phyloP scores from a whole-genome alignment of 2,329 filamentous ascomycete species.

The Fusarium gaditjirri region DNA sequence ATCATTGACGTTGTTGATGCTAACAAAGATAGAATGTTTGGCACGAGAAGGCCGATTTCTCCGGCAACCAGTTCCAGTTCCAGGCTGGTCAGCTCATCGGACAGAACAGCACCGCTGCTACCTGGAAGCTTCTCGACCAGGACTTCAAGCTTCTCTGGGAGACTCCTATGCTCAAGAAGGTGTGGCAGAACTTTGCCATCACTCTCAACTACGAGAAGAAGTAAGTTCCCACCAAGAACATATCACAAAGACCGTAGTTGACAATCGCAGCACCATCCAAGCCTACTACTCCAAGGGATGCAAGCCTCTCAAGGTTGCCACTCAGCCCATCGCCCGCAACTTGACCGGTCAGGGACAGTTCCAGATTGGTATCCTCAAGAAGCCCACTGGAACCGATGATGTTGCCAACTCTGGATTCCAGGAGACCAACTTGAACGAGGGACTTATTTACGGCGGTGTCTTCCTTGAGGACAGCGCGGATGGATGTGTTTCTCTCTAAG shows the following conservation, averaged over 20 bases:
- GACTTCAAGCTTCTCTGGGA: constrained; percentile 62
- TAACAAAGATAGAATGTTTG: constrained; percentile 50
- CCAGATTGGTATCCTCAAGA: constrained; percentile 72
- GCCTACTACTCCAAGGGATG: constrained; percentile 66
- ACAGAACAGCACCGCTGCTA: constrained; percentile 49
- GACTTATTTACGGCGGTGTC: constrained; percentile 62
- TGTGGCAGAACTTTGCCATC: constrained; percentile 72
- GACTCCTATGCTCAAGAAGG: constrained; percentile 59
- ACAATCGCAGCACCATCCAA: constrained; percentile 59
- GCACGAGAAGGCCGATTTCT: constrained; percentile 59
- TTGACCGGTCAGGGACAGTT: constrained; percentile 66
- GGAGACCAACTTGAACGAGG: constrained; percentile 60
- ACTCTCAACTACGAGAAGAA: constrained; percentile 66
- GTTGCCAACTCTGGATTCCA: constrained; percentile 61
- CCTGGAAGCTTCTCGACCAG: constrained; percentile 59
- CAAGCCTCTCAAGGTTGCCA: constrained; percentile 59
- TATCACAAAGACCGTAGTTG: not conserved
- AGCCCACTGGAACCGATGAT: constrained; percentile 61
- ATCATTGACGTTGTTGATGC: fast-evolving
- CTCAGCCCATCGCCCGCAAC: constrained; percentile 61
- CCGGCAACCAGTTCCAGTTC: constrained; percentile 63
- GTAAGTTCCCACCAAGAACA: constrained; percentile 49
- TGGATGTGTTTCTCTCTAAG: constrained; percentile 48
- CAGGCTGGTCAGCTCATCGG: constrained; percentile 65
- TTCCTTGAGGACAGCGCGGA: constrained; percentile 62